These are phyloP conservation scores for Rehmannia glutinosa DNA, from an alignment of 257 asterid species.

Conservation along the genomic window DNA sequence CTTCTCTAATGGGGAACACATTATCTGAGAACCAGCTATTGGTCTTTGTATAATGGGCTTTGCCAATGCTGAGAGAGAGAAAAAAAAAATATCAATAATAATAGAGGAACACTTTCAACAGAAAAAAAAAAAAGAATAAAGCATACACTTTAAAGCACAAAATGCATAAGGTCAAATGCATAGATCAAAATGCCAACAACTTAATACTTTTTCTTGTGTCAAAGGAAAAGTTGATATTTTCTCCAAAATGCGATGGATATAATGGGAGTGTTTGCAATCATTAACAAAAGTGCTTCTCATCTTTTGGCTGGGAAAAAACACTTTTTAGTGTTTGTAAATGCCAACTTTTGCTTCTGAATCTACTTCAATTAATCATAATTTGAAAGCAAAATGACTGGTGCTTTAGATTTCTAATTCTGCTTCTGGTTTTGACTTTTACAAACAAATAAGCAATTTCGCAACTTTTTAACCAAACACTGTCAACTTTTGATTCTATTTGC, in stretches of 20 bases:
- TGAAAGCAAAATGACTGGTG: background rate
- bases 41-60: conserved; percentile 68
- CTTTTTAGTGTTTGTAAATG: too few species aligned
- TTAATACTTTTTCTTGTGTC: too few species aligned
- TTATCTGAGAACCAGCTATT: conserved; percentile 82
- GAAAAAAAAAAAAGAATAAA: background rate
- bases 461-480: background rate
- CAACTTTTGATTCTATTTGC: background rate
- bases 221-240: too few species aligned
- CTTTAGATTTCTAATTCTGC: background rate
- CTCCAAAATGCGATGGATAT: too few species aligned
- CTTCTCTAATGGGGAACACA: conserved; percentile 62
- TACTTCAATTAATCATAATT: background rate
- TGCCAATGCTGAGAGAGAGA: conserved; percentile 45
- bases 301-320: too few species aligned
- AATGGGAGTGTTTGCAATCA: too few species aligned
- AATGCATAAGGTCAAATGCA: too few species aligned
- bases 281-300: too few species aligned
- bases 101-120: too few species aligned
- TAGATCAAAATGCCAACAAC: too few species aligned
- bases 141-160: too few species aligned
- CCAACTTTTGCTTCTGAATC: background rate
- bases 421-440: background rate
- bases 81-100: conserved; percentile 4
- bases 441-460: background rate